These are phyloP conservation scores for Alloascoidea hylecoeti DNA, from an alignment of 805 yeast genomes.

Conservation along the genomic window DNA sequence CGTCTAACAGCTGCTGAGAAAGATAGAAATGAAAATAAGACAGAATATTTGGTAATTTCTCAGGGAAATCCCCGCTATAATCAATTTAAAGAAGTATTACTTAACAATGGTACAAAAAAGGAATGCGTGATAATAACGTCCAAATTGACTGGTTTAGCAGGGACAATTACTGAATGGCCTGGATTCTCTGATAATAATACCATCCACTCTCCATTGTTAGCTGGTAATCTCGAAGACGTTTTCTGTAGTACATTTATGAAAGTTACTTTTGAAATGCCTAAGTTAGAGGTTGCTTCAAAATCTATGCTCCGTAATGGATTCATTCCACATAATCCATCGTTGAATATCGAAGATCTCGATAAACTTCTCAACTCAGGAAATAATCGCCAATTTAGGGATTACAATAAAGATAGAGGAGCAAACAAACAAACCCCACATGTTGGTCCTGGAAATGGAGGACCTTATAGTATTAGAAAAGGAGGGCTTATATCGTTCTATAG, in stretches of 20 bases:
- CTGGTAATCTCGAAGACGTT: constrained; percentile 14
- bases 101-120: constrained; percentile 18
- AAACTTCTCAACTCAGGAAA: constrained; percentile 5
- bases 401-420: not conserved
- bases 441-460: constrained; percentile 1
- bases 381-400: not conserved
- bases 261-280: constrained; percentile 6
- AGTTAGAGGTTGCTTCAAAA: constrained; percentile 4
- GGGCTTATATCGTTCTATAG: constrained; percentile 3
- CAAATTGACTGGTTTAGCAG: constrained; percentile 18
- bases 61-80: constrained; percentile 38
- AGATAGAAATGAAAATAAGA: constrained; percentile 53
- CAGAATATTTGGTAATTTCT: constrained; percentile 59
- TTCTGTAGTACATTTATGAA: constrained; percentile 25
- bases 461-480: constrained; percentile 3
- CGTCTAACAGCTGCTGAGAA: constrained; percentile 52
- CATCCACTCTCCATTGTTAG: constrained; percentile 32
- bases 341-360: constrained; percentile 5
- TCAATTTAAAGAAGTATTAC: constrained; percentile 22
- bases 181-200: constrained; percentile 21
- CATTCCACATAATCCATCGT: constrained; percentile 19
- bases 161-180: constrained; percentile 13
- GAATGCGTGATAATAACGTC: constrained; percentile 10
- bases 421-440: not conserved
- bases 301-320: constrained; percentile 9